Percentiles rank a stretch among this genome's conserved stretches.
phyloP scores from a whole-genome alignment of 1,284 basidiomycete genomes.

The Trametes polyzona region DNA sequence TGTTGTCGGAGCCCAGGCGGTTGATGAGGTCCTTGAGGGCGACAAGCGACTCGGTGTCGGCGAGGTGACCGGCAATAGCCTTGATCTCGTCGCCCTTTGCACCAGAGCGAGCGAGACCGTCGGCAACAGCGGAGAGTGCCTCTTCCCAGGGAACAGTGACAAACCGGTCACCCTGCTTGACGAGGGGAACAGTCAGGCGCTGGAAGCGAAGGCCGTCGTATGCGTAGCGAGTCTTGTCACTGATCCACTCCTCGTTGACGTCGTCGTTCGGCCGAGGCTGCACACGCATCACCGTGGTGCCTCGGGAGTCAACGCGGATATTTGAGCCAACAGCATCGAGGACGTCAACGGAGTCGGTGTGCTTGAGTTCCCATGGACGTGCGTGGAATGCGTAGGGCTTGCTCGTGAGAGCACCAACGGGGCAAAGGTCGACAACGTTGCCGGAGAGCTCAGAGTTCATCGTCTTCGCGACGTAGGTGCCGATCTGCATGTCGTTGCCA shows the following conservation, averaged over 20 bases:
- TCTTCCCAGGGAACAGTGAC: constrained; percentile 93
- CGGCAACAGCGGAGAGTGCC: constrained; percentile 79
- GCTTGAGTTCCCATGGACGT: constrained; percentile 98
- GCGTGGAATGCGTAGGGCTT: constrained; percentile 99
- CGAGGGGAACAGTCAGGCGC: constrained; percentile 89
- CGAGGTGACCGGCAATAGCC: constrained; percentile 90
- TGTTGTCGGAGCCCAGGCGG: constrained; percentile 95
- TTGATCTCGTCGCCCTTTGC: constrained; percentile 96
- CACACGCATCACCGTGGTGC: constrained; percentile 96
- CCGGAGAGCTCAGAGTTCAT: constrained; percentile 98
- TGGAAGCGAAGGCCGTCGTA: constrained; percentile 97
- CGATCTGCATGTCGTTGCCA: constrained; percentile 98
- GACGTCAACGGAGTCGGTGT: constrained; percentile 97
- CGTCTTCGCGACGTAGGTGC: constrained; percentile 97
- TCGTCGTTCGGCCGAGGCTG: constrained; percentile 97
- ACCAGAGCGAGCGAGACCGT: constrained; percentile 80
- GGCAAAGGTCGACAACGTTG: constrained; percentile 97
- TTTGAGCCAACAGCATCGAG: constrained; percentile 98
- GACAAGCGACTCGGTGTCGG: constrained; percentile 94
- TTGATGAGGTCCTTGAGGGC: constrained; percentile 95
- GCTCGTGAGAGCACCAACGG: constrained; percentile 96
- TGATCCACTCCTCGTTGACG: constrained; percentile 99
- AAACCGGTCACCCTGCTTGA: constrained; percentile 93
- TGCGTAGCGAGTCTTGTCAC: constrained; percentile 97
- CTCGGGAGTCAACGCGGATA: constrained; percentile 96